Base-by-base conservation (phyloP, 305 asterid species). In the Fraxinus paxiana region DNA sequence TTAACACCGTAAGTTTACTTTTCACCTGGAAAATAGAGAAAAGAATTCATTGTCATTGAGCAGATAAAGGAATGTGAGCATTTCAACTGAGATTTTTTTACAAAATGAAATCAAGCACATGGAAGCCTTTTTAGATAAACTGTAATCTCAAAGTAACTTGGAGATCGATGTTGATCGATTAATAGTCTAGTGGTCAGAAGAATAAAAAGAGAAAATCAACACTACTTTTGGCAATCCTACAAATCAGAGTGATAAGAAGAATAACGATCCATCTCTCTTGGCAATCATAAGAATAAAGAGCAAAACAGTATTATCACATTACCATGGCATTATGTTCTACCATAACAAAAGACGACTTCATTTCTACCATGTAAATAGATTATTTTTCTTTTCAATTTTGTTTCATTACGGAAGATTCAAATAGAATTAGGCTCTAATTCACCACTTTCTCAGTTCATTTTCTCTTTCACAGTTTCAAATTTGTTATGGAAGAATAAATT, bases 1-100 rank as follows among this genome's bases (percentile, higher is more conserved):
- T 83, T 79, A 83, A 48, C 43, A 86, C 83, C 73, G 74, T 69
- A 75, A 86, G 69, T 77, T 86, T 82, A 70, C 73, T 75, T 72
- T 82, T 15, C 78, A 81, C 85, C 88, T 86, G 77, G 20, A 69
- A 41, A 67, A 24, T 17, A 35, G 18, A 13, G 20, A n/a, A 15
- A 56, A 51, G 2, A 6, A 2, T 22, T 10, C 33, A 17, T n/a
- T 6, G 28, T 56, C 8, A 56, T 56, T 56, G 67, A 56, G 12
- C 67, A 56, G 65, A 6, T 56, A 56, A 18, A 56, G 28, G 71
- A 24, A 61, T 20, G 33, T 61, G 6, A 61, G 71, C 33, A 61
- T 22, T 61, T 61, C 33, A 61, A 61, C 71, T 9, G 33, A 61
- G 33, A 61, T 20, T 61, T 61, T 61, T 8, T 9, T 0, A 10